Conservation (phyloP, 495 filamentous ascomycete genomes). For the Penicillium angulare region DNA sequence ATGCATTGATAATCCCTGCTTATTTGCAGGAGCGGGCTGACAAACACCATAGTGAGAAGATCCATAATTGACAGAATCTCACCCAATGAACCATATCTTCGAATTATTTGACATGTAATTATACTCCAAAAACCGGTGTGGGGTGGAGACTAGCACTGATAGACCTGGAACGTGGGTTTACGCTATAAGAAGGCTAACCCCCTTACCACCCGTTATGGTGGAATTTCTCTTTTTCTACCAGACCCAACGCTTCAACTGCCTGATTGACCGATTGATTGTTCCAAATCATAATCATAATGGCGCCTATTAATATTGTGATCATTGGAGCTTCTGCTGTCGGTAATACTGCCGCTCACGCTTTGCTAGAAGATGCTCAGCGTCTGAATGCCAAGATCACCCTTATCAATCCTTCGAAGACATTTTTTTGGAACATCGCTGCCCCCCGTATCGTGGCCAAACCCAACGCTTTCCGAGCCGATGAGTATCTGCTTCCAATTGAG, state of each 20-base stretch:
- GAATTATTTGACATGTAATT: neutral
- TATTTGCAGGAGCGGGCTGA: neutral
- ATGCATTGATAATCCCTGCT: neutral
- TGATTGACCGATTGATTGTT: neutral
- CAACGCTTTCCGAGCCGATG: slow-evolving; percentile 34
- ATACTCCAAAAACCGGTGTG: neutral
- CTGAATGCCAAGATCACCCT: slow-evolving; percentile 49
- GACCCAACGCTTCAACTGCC: neutral
- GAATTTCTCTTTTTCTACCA: neutral
- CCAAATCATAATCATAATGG: slow-evolving; percentile 11
- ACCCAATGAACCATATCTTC: neutral
- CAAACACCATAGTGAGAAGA: neutral
- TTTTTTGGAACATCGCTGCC: slow-evolving; percentile 53
- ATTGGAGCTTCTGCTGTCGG: slow-evolving; percentile 64
- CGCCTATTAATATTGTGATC: slow-evolving; percentile 49
- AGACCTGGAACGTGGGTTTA: neutral
- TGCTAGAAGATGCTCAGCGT: slow-evolving; percentile 48
- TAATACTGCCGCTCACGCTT: slow-evolving; percentile 55
- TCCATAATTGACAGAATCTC: neutral
- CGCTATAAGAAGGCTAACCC: neutral
- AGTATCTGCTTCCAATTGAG: slow-evolving; percentile 50
- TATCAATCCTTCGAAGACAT: slow-evolving; percentile 51
- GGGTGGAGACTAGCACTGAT: neutral
- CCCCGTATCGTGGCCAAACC: slow-evolving; percentile 48
- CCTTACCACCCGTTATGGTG: neutral